Percentiles rank a stretch among this genome's conserved stretches.
phyloP scores from a whole-genome alignment of 2,329 filamentous ascomycete genomes.

The Blastomyces emzantsi region DNA sequence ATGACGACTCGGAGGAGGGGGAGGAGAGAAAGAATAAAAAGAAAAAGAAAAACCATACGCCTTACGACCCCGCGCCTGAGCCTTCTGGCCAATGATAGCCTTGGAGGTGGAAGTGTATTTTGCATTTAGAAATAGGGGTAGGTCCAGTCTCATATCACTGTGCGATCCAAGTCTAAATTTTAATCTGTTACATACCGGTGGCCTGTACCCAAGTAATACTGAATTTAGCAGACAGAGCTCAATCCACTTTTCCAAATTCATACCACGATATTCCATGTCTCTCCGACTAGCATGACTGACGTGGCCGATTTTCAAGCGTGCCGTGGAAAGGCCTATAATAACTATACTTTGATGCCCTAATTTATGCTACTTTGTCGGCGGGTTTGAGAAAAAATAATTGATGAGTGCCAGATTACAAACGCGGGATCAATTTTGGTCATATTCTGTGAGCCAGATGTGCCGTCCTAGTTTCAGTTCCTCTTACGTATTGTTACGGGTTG shows the following conservation, averaged over 20 bases:
- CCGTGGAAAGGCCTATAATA: no score
- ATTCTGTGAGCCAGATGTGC: background rate
- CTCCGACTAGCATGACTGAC: background rate
- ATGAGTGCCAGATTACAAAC: background rate
- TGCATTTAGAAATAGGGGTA: background rate
- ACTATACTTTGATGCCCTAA: background rate
- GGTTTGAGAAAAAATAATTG: background rate
- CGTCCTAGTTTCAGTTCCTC: background rate
- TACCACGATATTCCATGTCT: background rate
- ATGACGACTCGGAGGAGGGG: background rate
- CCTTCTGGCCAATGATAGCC: background rate
- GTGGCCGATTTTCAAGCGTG: background rate
- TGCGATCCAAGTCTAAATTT: background rate
- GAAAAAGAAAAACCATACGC: background rate
- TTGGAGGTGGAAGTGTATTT: background rate
- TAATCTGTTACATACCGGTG: background rate
- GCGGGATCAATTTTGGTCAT: background rate
- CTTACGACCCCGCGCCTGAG: background rate
- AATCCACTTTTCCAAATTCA: background rate
- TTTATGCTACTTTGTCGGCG: background rate
- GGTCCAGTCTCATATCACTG: background rate
- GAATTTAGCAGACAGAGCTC: background rate
- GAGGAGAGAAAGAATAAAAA: background rate
- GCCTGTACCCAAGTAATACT: background rate
- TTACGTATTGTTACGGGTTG: background rate